These are phyloP conservation scores for Phytophthora meadii DNA, from an alignment of 352 stramenopile species.

Conservation along the genomic window DNA sequence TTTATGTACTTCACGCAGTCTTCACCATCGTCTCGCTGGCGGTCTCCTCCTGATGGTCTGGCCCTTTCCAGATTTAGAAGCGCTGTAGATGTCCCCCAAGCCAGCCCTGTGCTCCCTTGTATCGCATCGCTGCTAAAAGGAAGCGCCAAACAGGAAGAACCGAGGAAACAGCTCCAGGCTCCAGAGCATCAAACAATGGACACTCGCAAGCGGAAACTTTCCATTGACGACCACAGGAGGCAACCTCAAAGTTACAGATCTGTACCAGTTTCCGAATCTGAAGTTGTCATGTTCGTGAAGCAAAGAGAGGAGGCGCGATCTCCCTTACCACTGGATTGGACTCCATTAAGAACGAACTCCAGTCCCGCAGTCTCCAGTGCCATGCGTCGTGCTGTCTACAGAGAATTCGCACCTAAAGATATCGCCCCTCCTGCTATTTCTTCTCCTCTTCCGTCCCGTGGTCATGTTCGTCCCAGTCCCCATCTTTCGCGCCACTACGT, in stretches of 20 bases:
- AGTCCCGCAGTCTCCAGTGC: constrained; percentile 16
- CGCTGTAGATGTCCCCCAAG: background rate
- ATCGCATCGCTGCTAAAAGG: constrained; percentile 26
- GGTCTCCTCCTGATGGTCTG: background rate
- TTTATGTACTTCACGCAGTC: background rate
- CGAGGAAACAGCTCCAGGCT: background rate
- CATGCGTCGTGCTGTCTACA: constrained; percentile 7
- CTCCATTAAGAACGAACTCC: no score
- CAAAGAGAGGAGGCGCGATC: background rate
- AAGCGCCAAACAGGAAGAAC: background rate
- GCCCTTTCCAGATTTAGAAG: constrained; percentile 17
- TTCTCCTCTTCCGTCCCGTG: background rate
- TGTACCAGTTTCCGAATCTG: background rate
- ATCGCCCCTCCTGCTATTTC: background rate
- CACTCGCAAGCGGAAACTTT: constrained; percentile 6
- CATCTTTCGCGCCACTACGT: no score
- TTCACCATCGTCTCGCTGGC: background rate
- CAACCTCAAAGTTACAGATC: background rate
- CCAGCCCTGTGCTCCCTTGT: constrained; percentile 11
- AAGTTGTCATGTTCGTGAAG: constrained; percentile 6
- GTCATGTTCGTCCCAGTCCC: constrained; percentile 7
- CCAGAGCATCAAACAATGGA: background rate
- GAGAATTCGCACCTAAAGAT: constrained; percentile 5
- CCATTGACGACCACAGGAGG: background rate
- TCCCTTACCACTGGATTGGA: no score